Evolutionary conservation across 2,329 filamentous ascomycete species (phyloP).

Genomic region (Cryphonectria radicalis): DNA sequence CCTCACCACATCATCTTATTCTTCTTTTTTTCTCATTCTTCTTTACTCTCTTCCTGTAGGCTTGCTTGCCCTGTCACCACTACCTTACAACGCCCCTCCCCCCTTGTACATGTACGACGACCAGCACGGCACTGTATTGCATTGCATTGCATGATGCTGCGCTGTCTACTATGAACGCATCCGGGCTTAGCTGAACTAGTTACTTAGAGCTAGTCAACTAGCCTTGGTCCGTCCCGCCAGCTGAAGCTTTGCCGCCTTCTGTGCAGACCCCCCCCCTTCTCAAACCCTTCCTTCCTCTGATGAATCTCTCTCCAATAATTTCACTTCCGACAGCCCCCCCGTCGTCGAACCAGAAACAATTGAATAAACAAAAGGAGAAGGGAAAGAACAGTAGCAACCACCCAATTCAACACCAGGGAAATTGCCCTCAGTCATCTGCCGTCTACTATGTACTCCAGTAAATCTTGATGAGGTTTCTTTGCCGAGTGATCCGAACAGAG

Average conservation of each 20-base stretch:
- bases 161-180: not conserved
- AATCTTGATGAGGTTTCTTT: not conserved
- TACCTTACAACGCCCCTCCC: no score
- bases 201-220: not conserved
- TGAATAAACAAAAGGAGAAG: no score
- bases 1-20: not conserved
- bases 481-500: not conserved
- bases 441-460: no score
- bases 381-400: no score
- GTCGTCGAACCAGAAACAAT: no score
- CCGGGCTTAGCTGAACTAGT: not conserved
- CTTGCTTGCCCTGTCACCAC: no score
- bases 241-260: not conserved
- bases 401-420: not conserved
- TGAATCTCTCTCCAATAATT: not conserved
- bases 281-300: not conserved
- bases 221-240: not conserved
- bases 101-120: not conserved
- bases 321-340: not conserved
- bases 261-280: not conserved
- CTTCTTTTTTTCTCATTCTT: not conserved
- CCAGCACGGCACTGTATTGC: not conserved
- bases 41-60: no score
- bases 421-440: no score
- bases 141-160: not conserved